Evolutionary conservation across 805 yeast genomes (phyloP), one percentile per base, ranked within the genome.

Genomic region (Myxozyma melibiosi): DNA sequence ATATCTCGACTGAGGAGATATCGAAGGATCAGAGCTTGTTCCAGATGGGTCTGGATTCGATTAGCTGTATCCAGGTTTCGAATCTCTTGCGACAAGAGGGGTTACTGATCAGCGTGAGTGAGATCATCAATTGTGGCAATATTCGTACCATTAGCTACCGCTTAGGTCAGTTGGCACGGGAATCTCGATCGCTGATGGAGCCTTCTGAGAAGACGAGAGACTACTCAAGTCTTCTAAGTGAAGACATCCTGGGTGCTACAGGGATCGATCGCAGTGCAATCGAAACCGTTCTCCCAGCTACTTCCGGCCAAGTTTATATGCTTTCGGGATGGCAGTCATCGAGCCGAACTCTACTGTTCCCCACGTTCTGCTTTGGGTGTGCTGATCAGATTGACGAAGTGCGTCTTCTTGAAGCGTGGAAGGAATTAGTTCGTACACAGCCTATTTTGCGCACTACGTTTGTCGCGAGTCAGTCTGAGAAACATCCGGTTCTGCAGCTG

Each of bases 31-130:
- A 48, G 14, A 56, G 55, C 11, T 50, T 64, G 3, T 65, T 51
- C 35, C 56, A 51, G 2, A 18, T 63, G 42, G 67, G 69, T 4
- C 37, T 66, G 33, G 69, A 66, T 28, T 66, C 69, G n/a, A 65
- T 66, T 25, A 46, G 58, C 25, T 63, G 65, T 38, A 66, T 66
- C 35, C 31, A 41, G 14, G 54, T 64, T 11, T 55, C 66, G 3
- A 47, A 45, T 13, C 11, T 18, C 24, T 46, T 65, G 18, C 49
- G 63, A 1, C 46, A 30, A 18, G 27, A 45, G 7, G 57, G 53
- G 3, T 13, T 58, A 11, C 27, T 33, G 9, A n/a, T 62, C 4
- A 55, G 64, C 30, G 66, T 63, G 33, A 35, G 58, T 30, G 61
- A 51, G 13, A 52, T 63, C 13, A 30, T 63, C 11, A 40, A 38